Conservation (phyloP, 177 flowering plant species). For the Vitis hybrid region DNA sequence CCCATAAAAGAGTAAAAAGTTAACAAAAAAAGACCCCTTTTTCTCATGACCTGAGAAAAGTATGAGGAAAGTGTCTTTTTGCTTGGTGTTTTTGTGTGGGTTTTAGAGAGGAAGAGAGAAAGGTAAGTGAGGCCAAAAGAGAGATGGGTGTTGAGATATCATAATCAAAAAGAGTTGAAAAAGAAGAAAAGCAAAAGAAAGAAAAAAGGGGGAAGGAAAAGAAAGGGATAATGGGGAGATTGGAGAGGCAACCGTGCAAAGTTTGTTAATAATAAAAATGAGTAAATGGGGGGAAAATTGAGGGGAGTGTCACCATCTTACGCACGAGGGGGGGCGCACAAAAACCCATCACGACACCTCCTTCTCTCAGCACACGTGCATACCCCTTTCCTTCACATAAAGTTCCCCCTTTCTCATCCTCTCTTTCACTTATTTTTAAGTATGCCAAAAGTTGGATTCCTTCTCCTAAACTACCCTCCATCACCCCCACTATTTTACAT, state of each 20-base stretch:
- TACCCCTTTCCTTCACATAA: conserved; percentile 3
- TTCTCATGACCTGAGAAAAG: too few species aligned
- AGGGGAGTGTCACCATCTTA: conserved; percentile 14
- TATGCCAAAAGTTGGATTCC: too few species aligned
- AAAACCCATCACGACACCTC: conserved; percentile 7
- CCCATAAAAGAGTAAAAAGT: too few species aligned
- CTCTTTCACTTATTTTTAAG: too few species aligned
- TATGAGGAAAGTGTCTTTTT: too few species aligned
- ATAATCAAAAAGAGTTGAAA: conserved; percentile 3
- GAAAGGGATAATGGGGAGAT: neutral
- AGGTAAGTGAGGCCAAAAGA: neutral
- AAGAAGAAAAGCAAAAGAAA: too few species aligned
- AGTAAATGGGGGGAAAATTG: neutral
- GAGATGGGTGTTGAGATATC: conserved; percentile 11
- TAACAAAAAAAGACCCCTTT: too few species aligned
- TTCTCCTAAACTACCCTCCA: too few species aligned
- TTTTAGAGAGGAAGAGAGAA: neutral
- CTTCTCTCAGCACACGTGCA: conserved; percentile 27
- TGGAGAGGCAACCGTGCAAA: conserved; percentile 8
- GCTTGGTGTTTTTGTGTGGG: neutral
- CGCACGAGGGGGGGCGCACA: conserved; percentile 22
- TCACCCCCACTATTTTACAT: too few species aligned
- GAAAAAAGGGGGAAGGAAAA: too few species aligned
- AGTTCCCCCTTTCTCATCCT: neutral
- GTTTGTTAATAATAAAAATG: neutral